phyloP scores from a whole-genome alignment of 805 yeast species.

The Isabelozyma rhagii region DNA sequence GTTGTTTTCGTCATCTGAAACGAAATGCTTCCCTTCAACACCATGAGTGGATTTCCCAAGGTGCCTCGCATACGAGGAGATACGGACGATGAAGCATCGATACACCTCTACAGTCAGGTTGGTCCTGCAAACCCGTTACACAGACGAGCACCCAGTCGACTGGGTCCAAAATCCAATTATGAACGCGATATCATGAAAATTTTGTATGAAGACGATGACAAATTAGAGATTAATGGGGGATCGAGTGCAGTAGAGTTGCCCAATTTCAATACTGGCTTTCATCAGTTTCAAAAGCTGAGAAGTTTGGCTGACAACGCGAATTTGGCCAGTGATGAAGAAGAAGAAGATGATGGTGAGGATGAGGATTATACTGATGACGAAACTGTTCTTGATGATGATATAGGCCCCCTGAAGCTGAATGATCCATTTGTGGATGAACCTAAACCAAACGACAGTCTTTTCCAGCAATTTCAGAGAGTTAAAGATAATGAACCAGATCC shows the following conservation, averaged over 20 bases:
- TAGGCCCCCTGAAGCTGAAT: not conserved
- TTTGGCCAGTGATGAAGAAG: not conserved
- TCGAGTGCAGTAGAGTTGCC: not conserved
- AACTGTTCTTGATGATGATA: conserved; percentile 1
- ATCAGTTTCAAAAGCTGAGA: conserved; percentile 11
- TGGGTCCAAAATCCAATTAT: conserved; percentile 4
- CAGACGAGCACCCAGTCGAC: conserved; percentile 6
- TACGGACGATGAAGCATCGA: conserved; percentile 41
- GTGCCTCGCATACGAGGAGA: conserved; percentile 37
- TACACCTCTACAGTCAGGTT: conserved; percentile 33
- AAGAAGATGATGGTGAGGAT: conserved; percentile 2
- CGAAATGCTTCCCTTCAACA: not conserved
- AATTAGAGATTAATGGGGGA: not conserved
- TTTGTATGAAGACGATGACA: conserved; percentile 12
- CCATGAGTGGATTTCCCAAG: conserved; percentile 21
- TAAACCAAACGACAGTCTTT: conserved; percentile 6
- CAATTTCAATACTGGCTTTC: conserved; percentile 14
- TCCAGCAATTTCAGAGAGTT: conserved; percentile 7
- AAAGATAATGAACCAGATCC: conserved; percentile 1
- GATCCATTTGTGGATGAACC: conserved; percentile 1
- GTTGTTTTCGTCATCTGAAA: too few relatives aligned
- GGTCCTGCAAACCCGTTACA: conserved; percentile 38
- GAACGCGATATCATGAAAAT: conserved; percentile 18
- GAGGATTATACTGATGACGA: conserved; percentile 3
- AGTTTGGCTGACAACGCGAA: not conserved